Evolutionary conservation across 768 basidiomycete species (phyloP).

Genomic region (Amyloporia xantha): DNA sequence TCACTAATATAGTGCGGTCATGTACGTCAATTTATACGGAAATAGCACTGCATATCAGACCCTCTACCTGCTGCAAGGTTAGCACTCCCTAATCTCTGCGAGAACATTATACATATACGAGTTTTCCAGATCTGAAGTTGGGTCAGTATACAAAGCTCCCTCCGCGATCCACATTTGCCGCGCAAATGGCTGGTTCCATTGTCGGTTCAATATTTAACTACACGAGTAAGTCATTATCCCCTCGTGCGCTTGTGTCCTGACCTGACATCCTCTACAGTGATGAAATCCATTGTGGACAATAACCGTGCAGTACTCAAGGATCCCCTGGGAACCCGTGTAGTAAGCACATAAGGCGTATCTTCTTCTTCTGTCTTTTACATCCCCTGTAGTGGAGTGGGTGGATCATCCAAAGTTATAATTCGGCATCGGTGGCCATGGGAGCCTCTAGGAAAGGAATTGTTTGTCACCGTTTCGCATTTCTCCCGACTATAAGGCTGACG

Average conservation of each 20-base stretch:
- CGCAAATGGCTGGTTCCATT: slow-evolving; percentile 45
- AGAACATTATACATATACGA: neutral
- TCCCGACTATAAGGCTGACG: neutral
- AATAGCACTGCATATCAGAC: slow-evolving; percentile 49
- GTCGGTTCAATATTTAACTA: slow-evolving; percentile 47
- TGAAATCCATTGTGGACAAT: slow-evolving; percentile 38
- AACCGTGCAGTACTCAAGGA: slow-evolving; percentile 41
- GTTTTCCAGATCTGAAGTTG: slow-evolving; percentile 36
- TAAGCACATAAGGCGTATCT: slow-evolving; percentile 16
- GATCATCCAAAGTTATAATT: slow-evolving; percentile 47
- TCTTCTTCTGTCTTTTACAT: neutral
- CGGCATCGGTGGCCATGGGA: slow-evolving; percentile 49
- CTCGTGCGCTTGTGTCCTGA: neutral
- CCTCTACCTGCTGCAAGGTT: slow-evolving; percentile 43
- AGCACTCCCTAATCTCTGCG: neutral
- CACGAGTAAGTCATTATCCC: slow-evolving; percentile 29
- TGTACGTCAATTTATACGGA: slow-evolving; percentile 52
- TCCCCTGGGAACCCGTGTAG: slow-evolving; percentile 42
- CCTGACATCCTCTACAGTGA: slow-evolving; percentile 31
- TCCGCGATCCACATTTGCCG: slow-evolving; percentile 40
- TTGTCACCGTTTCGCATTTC: neutral
- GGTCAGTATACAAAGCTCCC: slow-evolving; percentile 52
- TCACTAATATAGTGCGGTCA: slow-evolving; percentile 33
- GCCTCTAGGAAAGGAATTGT: slow-evolving; percentile 46
- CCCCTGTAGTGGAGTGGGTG: slow-evolving; percentile 41